Percentiles rank a stretch among this genome's conserved stretches.
phyloP scores from a whole-genome alignment of 345 rosid species.

The Acer yangbiense region DNA sequence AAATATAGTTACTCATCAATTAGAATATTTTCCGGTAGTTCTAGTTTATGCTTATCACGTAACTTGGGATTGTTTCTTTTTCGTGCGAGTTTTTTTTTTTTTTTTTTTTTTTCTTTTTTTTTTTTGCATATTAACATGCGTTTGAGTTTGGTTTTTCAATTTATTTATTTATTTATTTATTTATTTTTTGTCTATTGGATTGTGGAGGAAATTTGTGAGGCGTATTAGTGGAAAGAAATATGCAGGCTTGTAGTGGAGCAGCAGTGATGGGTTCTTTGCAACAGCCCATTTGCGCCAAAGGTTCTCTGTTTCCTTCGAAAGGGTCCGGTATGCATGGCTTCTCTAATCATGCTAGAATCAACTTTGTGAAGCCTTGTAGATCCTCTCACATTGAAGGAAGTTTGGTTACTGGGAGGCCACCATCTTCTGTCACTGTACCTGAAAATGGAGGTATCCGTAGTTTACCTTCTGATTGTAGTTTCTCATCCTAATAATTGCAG shows the following conservation, averaged over 20 bases:
- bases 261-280: slow-evolving; percentile 59
- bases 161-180: too few species aligned
- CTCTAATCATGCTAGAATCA: slow-evolving; percentile 45
- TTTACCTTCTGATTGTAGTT: not conserved
- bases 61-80: too few species aligned
- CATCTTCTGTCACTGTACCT: slow-evolving; percentile 54
- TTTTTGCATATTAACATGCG: not conserved
- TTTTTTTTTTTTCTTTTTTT: not conserved
- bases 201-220: slow-evolving; percentile 8
- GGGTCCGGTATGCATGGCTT: slow-evolving; percentile 35
- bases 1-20: too few species aligned
- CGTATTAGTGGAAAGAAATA: slow-evolving; percentile 20
- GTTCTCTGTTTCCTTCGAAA: slow-evolving; percentile 33
- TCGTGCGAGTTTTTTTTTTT: too few species aligned
- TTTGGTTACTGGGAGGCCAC: slow-evolving; percentile 49
- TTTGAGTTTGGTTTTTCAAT: too few species aligned
- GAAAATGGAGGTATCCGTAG: slow-evolving; percentile 52
- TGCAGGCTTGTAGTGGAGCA: slow-evolving; percentile 62
- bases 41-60: too few species aligned
- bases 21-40: too few species aligned
- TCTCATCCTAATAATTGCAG: not conserved
- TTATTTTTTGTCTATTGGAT: not conserved
- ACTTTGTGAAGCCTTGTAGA: slow-evolving; percentile 40
- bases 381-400: slow-evolving; percentile 43
- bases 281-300: slow-evolving; percentile 48